A percentile compares a stretch with the other conserved stretches of the same genome.
These are phyloP conservation scores for Amphicarpaea edgeworthii DNA, from an alignment of 306 rosid species.

Conservation along the genomic window DNA sequence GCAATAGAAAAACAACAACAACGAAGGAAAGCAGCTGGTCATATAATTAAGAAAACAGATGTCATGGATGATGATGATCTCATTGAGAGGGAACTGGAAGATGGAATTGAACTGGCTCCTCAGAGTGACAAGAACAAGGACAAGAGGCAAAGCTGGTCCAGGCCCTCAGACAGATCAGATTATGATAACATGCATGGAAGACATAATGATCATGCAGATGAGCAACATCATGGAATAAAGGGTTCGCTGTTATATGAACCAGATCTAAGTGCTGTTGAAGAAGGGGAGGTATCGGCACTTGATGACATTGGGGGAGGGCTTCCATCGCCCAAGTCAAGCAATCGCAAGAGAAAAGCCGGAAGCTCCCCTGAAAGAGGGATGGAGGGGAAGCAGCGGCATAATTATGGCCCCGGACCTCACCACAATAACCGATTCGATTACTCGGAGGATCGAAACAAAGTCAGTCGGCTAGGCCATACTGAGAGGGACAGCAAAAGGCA, in stretches of 20 bases:
- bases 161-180: conserved; percentile 65
- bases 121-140: conserved; percentile 82
- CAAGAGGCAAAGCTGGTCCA: conserved; percentile 82
- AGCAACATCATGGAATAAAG: conserved; percentile 52
- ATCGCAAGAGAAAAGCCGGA: conserved; percentile 81
- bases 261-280: conserved; percentile 76
- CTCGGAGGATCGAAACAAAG: conserved; percentile 58
- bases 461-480: conserved; percentile 56
- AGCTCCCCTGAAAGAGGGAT: conserved; percentile 61
- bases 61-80: conserved; percentile 94
- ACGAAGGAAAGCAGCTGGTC: conserved; percentile 80
- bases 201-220: conserved; percentile 65
- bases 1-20: conserved; percentile 92
- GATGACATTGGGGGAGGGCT: conserved; percentile 55
- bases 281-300: conserved; percentile 75
- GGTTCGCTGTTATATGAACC: conserved; percentile 51
- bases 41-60: conserved; percentile 74
- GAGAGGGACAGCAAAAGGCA: conserved; percentile 80
- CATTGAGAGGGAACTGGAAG: conserved; percentile 95
- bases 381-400: conserved; percentile 73
- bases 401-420: conserved; percentile 56
- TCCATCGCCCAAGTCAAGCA: conserved; percentile 71
- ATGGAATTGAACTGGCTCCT: conserved; percentile 86
- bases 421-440: conserved; percentile 59
- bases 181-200: conserved; percentile 66